Percentiles rank a stretch among this genome's conserved stretches.
These are phyloP conservation scores for Helicostylum pulchrum DNA, from an alignment of 192 early-diverging fungal species.

Conservation along the genomic window DNA sequence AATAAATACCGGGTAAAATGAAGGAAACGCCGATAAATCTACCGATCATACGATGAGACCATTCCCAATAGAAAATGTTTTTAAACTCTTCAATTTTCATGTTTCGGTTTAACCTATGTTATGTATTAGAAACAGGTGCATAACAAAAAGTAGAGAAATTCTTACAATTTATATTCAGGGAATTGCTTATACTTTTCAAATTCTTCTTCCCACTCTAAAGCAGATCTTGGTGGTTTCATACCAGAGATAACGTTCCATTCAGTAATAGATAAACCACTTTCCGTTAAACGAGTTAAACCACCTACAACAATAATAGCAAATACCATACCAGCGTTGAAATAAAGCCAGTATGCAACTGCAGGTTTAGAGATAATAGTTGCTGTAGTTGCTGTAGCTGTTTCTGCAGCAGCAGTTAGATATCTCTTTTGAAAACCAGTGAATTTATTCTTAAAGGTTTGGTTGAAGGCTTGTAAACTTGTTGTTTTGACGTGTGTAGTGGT, in stretches of 20 bases:
- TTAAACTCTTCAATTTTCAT: slow-evolving; percentile 94
- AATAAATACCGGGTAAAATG: slow-evolving; percentile 83
- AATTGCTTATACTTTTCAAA: slow-evolving; percentile 98
- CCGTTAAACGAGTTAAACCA: slow-evolving; percentile 94
- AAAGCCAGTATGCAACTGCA: slow-evolving; percentile 91
- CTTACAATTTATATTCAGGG: slow-evolving; percentile 93
- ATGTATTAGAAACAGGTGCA: not conserved
- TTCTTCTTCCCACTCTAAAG: slow-evolving; percentile 88
- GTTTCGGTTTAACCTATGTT: slow-evolving; percentile 74
- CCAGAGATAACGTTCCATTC: slow-evolving; percentile 97
- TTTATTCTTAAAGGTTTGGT: no score
- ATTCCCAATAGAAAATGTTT: slow-evolving; percentile 96
- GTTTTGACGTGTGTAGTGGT: no score
- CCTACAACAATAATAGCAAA: slow-evolving; percentile 94
- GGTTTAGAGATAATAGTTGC: slow-evolving; percentile 27
- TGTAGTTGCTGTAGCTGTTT: not conserved
- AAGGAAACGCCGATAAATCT: slow-evolving; percentile 86
- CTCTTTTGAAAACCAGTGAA: no score
- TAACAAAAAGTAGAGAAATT: not conserved
- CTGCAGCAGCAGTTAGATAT: not conserved
- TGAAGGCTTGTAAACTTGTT: no score
- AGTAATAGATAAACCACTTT: slow-evolving; percentile 91
- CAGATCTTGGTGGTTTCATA: slow-evolving; percentile 82
- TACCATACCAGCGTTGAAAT: slow-evolving; percentile 81
- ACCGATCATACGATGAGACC: slow-evolving; percentile 96